Evolutionary conservation across 192 early-diverging fungal genomes (phyloP), one percentile per base, ranked within the genome.

Genomic region (Podochytrium sp.): DNA sequence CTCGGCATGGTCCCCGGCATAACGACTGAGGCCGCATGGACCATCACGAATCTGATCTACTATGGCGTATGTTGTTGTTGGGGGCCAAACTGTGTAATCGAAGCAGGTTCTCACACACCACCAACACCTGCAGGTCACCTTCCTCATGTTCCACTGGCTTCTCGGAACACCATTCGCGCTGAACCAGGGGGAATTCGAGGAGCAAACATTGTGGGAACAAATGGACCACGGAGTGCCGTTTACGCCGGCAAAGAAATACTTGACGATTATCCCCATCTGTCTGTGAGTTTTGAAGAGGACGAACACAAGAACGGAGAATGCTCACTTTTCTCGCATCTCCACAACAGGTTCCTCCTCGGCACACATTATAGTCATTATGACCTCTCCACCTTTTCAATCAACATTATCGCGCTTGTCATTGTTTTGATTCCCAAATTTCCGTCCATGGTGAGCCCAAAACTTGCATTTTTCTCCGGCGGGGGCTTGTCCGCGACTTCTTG

Each of bases 331-430:
- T 33, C 12, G 2, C 16, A 10, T 12, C 58, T 53, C 59, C 14
- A 49, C 59, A 25, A 16, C 39, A 92, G 90, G 70, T 99, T 99
- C 75, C 84, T 99, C 55, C 78, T 99, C 39, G 93, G 92, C 81
- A 96, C 94, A 32, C 95, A 98, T 80, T 98, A 97, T 83, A 92
- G 95, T 0, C 92, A 97, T 85, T 99, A 99, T 82, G 93, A 98
- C 68, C 75, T 91, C 2, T 76, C 91, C 33, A 94, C 93, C 20
- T 99, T 99, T 78, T 86, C 89, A 66, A 89, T 99, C 78, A 99
- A 98, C 79, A 87, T 99, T 47, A 84, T 87, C 14, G 91, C 91
- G 1, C 83, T 96, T 23, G 70, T 95, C 34, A 86, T 97, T 35
- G 90, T 94, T 12, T 79, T 98, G 59, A 89, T 96, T 63, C 93